Percentiles rank a stretch among this genome's conserved stretches.
Evolutionary conservation across 176 grass and related monocot species (phyloP).

Genomic region (Triticum urartu): DNA sequence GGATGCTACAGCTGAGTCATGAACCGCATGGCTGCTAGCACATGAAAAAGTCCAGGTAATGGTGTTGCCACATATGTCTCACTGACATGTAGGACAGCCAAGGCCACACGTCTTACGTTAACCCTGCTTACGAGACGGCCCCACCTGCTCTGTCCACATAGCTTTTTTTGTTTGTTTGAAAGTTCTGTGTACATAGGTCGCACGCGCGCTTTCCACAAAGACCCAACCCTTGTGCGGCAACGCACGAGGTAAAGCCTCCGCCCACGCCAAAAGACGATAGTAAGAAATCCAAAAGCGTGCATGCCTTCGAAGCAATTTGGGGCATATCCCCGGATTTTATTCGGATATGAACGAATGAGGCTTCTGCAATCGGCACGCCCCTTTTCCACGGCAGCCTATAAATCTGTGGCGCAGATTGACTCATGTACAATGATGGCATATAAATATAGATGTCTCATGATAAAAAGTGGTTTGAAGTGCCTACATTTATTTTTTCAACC

Average conservation of each 20-base stretch:
- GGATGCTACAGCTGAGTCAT: background rate
- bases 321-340: constrained; percentile 32
- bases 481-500: no score
- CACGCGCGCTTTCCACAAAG: background rate
- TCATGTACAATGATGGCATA: no score
- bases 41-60: background rate
- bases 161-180: no score
- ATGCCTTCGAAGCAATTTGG: constrained; percentile 15
- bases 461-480: no score
- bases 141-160: no score
- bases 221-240: background rate
- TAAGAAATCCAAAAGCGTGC: background rate
- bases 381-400: background rate
- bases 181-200: background rate
- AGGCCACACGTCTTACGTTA: no score
- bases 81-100: background rate
- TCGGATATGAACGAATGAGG: constrained; percentile 24
- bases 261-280: background rate
- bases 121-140: no score
- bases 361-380: background rate
- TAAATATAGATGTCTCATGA: no score
- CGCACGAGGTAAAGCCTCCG: background rate
- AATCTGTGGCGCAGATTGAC: constrained; percentile 19
- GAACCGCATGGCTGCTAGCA: background rate
- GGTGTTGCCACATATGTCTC: background rate